Conservation (phyloP, 2,329 filamentous ascomycete genomes). For the Lasiodiplodia gonubiensis region DNA sequence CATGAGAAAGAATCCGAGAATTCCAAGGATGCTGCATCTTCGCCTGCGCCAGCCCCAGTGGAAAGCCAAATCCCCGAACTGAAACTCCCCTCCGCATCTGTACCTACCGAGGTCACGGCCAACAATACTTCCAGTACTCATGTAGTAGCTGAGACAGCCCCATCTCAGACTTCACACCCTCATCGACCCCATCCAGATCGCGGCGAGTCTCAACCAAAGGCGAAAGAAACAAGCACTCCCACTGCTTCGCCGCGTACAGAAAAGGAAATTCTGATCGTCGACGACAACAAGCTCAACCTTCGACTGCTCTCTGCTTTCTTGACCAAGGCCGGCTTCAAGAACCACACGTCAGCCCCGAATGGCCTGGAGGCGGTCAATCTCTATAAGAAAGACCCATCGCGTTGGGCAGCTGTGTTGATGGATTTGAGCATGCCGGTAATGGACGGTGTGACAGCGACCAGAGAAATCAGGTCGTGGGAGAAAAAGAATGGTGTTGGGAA, state of each 20-base stretch:
- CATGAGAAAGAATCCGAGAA: not conserved
- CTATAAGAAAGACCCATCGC: slow-evolving; percentile 34
- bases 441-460: slow-evolving; percentile 58
- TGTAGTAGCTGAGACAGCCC: too few relatives aligned
- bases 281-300: slow-evolving; percentile 50
- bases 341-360: slow-evolving; percentile 41
- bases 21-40: not conserved
- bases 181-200: not conserved
- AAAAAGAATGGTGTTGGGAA: not conserved
- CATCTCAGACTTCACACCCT: not conserved
- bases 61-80: not conserved
- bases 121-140: too few relatives aligned
- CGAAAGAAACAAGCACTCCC: not conserved
- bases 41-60: not conserved
- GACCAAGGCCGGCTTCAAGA: slow-evolving; percentile 40
- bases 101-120: too few relatives aligned
- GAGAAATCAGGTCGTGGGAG: slow-evolving; percentile 44
- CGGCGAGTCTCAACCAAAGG: not conserved
- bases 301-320: slow-evolving; percentile 45
- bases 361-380: slow-evolving; percentile 44
- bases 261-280: slow-evolving; percentile 43
- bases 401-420: slow-evolving; percentile 46
- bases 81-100: not conserved
- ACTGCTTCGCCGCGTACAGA: not conserved
- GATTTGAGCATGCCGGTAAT: slow-evolving; percentile 64